Conservation (phyloP, 1,284 basidiomycete genomes). For the Ustilago curta region DNA sequence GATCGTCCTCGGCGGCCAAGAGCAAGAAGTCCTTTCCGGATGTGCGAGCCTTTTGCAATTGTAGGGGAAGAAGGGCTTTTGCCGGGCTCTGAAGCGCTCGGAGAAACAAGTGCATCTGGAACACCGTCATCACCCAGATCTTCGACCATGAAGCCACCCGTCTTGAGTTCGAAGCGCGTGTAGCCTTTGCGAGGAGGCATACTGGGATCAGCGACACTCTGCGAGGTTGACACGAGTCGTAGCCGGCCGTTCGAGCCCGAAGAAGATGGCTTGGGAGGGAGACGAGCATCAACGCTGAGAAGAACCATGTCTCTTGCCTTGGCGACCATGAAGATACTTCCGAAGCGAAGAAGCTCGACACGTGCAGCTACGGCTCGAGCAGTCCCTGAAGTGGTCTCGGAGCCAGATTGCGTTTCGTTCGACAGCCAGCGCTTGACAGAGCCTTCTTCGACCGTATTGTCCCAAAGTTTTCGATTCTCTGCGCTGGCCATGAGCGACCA, state of each 20-base stretch:
- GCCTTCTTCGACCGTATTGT: conserved; percentile 49
- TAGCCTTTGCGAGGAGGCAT: conserved; percentile 56
- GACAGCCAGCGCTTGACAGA: conserved; percentile 47
- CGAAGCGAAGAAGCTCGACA: conserved; percentile 55
- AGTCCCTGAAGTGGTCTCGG: conserved; percentile 6
- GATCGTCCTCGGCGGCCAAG: conserved; percentile 32
- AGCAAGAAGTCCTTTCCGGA: conserved; percentile 32
- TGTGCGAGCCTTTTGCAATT: conserved; percentile 28
- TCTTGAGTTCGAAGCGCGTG: conserved; percentile 53
- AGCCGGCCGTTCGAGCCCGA: conserved; percentile 20
- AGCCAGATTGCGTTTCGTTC: conserved; percentile 9
- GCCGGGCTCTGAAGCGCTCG: conserved; percentile 12
- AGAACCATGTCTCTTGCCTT: conserved; percentile 61
- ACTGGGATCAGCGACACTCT: conserved; percentile 45
- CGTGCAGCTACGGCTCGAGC: conserved; percentile 39
- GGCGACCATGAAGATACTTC: conserved; percentile 64
- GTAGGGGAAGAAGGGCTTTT: conserved; percentile 26
- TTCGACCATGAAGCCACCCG: conserved; percentile 64
- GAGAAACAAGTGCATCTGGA: conserved; percentile 8
- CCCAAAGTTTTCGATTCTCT: conserved; percentile 60
- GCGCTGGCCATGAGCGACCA: conserved; percentile 64
- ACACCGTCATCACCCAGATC: conserved; percentile 55
- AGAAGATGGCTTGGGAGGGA: conserved; percentile 31
- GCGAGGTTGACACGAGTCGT: conserved; percentile 54
- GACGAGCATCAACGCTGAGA: conserved; percentile 53